Evolutionary conservation across 768 basidiomycete genomes (phyloP), one percentile per base, ranked within the genome.

Genomic region (Rhodocollybia butyracea): DNA sequence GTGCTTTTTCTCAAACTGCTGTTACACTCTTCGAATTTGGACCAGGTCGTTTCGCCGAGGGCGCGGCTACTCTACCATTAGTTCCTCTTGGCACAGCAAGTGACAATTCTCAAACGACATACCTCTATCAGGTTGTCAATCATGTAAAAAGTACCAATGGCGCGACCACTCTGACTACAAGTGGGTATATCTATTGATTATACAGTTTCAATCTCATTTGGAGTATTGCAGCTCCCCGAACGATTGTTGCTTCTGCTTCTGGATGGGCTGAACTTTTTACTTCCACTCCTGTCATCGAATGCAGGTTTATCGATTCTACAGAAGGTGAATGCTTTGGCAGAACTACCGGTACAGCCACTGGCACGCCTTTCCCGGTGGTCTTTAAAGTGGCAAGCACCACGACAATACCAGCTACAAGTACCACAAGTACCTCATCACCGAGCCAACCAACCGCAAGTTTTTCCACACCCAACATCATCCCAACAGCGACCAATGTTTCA

Each of bases 11-110:
- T 34, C 32, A 48, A 48, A 48, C 46, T 19, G 17, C 29, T 24
- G 21, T 50, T 12, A 50, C 48, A 21, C 48, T 50, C 21, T 50
- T 31, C 32, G 19, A 50, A 24, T 50, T 50, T 24, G 47, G 47
- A 15, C 29, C 29, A 19, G 31, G n/a, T 36, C 47, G 47, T 32
- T 24, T 48, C 13, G 29, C 11, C 24, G 12, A 19, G 8, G 47
- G 47, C n/a, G 15, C 29, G 19, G 10, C 32, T n/a, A 48, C 47
- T 22, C 17, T n/a, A 7, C 47, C 47, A 17, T 34, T 48, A 31
- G 31, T 10, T 22, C 29, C 31, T 48, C n/a, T 48, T 22, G 47
- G 47, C 4, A 31, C 31, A 36, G 29, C 47, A 36, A 34, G 31
- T 32, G 47, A 48, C 36, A 19, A 22, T 5, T 32, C 36, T 24